phyloP scores from a whole-genome alignment of 352 stramenopile genomes.

The Phytophthora fragariaefolia region DNA sequence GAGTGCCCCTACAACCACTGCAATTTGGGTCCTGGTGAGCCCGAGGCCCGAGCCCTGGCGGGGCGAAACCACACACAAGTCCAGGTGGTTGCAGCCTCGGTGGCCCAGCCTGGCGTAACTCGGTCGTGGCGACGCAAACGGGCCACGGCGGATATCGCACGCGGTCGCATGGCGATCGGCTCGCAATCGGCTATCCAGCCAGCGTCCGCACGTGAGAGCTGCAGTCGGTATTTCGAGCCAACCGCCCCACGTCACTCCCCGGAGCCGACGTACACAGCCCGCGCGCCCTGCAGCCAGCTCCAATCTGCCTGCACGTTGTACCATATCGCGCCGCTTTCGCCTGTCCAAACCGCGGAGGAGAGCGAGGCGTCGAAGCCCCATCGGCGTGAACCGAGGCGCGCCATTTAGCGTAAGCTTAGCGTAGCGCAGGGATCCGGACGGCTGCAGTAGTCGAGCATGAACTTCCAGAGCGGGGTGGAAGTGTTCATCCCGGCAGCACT shows the following conservation, averaged over 20 bases:
- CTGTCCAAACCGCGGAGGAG: conserved; percentile 19
- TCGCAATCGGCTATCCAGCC: conserved; percentile 23
- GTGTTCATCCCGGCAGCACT: conserved; percentile 85
- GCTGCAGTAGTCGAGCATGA: conserved; percentile 14
- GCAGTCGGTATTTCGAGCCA: conserved; percentile 43
- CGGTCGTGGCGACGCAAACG: conserved; percentile 35
- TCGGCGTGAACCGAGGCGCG: background rate
- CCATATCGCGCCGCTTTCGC: conserved; percentile 10
- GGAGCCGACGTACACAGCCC: conserved; percentile 33
- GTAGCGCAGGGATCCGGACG: conserved; percentile 16
- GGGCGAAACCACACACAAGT: conserved; percentile 22
- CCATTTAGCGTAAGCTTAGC: conserved; percentile 30
- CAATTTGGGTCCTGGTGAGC: conserved; percentile 16
- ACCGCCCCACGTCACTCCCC: conserved; percentile 36
- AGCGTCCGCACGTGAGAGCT: conserved; percentile 22
- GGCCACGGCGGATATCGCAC: conserved; percentile 10
- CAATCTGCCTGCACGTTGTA: conserved; percentile 22
- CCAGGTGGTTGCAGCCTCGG: conserved; percentile 21
- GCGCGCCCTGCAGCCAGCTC: conserved; percentile 7
- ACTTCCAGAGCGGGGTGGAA: conserved; percentile 65
- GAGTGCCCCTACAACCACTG: conserved; percentile 15
- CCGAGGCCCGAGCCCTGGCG: conserved; percentile 14
- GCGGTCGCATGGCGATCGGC: conserved; percentile 28
- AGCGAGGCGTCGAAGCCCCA: conserved; percentile 10
- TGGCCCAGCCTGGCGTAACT: conserved; percentile 22